Base-by-base conservation (phyloP, 1,284 basidiomycete genomes). In the Microbotryum lychnidis-dioicae region DNA sequence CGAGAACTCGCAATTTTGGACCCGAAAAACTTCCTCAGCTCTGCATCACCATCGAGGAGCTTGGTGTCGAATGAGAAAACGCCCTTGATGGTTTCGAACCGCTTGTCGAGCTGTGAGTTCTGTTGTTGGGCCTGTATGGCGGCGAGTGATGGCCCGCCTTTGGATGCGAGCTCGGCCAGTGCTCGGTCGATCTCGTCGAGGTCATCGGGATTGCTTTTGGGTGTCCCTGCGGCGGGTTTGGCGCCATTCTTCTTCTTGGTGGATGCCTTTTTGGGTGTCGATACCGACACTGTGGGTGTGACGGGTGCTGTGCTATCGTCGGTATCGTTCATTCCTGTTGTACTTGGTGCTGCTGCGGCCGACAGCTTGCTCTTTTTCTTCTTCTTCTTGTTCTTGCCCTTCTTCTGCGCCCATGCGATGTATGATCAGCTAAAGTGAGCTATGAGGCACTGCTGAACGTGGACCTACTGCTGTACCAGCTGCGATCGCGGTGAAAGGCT, bases 11-110 rank as follows among this genome's bases (percentile, higher is more conserved):
- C 82, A 57, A 94, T 90, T 73, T 86, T 88, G 8, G 88, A 82
- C 2, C 92, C 92, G 71, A 97, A 97, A 80, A 96, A 93, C 65
- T 84, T 86, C 60, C 87, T 84, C 75, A 96, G 82, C 74, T 97
- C 92, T 0, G 85, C 85, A 61, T 93, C 90, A 12, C 85, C 81
- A 64, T 96, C 91, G 20, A 96, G 83, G 69, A 90, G 81, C 57
- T 85, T 79, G 1, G 86, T 77, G 0, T 88, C 89, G 6, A 92
- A 80, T 74, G 5, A 83, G 62, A 50, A 73, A 18, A 54, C 49
- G 37, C 57, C 66, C 58, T 58, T 65, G 51, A 62, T 53, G 23
- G 56, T 58, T 12, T 42, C 52, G 57, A 58, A 66, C 49, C n/a
- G 25, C 46, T 12, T 45, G 44, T 50, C 50, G 20, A 44, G 44